Conservation (phyloP, 805 yeast genomes). For the Schwanniomyces pseudopolymorphus region DNA sequence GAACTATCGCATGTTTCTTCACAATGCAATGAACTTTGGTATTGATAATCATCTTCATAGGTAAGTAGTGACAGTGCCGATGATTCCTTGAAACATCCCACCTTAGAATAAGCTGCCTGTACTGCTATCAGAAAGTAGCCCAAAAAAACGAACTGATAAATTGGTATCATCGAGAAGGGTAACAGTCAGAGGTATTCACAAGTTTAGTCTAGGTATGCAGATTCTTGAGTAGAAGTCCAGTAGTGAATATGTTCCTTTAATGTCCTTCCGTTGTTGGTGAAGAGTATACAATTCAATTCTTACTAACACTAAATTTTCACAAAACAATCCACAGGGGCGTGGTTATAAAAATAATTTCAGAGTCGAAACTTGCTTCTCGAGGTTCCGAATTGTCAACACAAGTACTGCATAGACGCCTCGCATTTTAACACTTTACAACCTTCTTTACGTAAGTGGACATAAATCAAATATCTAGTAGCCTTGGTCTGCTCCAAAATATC, state of each 20-base stretch:
- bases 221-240: not conserved
- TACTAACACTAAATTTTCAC: not conserved
- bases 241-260: not conserved
- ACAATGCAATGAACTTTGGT: constrained; percentile 63
- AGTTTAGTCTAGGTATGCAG: not conserved
- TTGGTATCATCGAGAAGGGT: not conserved
- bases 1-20: constrained; percentile 48
- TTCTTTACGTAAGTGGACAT: not conserved
- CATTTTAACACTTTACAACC: not conserved
- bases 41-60: constrained; percentile 49
- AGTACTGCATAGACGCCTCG: not conserved
- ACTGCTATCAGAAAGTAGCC: not conserved
- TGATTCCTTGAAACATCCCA: constrained; percentile 27
- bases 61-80: constrained; percentile 30
- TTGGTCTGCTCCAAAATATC: not conserved
- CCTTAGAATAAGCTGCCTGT: constrained; percentile 9
- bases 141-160: not conserved
- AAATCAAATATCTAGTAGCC: not conserved
- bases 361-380: not conserved
- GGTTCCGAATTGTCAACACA: not conserved
- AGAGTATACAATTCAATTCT: not conserved
- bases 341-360: not conserved
- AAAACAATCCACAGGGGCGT: not conserved
- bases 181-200: not conserved
- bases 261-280: not conserved